Conservation (phyloP, 2,329 filamentous ascomycete species). For the Cordyceps cateniannulata region DNA sequence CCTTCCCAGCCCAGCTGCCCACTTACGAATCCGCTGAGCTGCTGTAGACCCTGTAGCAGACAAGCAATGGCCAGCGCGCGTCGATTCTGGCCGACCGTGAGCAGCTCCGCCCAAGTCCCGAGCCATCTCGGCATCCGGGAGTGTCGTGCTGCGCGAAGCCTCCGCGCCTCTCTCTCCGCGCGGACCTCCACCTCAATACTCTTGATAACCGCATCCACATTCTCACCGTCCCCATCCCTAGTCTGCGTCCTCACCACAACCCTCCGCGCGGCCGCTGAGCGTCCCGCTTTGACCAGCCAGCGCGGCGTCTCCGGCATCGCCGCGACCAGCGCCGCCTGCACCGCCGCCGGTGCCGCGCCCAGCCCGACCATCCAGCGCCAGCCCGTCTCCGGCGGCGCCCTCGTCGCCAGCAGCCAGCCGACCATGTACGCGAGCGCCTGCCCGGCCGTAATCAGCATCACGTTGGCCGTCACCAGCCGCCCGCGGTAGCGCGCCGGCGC, state of each 20-base stretch:
- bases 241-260: conserved; percentile 62
- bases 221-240: conserved; percentile 32
- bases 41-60: conserved; percentile 79
- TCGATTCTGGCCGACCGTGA: conserved; percentile 55
- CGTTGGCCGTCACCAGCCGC: conserved; percentile 72
- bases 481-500: conserved; percentile 72
- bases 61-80: conserved; percentile 80
- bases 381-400: conserved; percentile 45
- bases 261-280: conserved; percentile 51
- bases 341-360: conserved; percentile 66
- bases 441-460: conserved; percentile 78
- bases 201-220: conserved; percentile 55
- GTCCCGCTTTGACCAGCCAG: conserved; percentile 70
- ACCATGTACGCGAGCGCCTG: conserved; percentile 84
- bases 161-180: conserved; percentile 55
- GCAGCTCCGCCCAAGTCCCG: conserved; percentile 46
- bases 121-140: conserved; percentile 29
- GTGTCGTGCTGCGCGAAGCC: conserved; percentile 25
- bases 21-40: conserved; percentile 75
- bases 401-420: conserved; percentile 66
- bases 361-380: conserved; percentile 94
- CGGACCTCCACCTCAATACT: conserved; percentile 68
- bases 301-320: conserved; percentile 83
- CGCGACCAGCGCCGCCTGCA: conserved; percentile 63
- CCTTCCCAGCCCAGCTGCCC: not conserved